Base-by-base conservation (phyloP, 768 basidiomycete species). In the Austroboletus festivus region DNA sequence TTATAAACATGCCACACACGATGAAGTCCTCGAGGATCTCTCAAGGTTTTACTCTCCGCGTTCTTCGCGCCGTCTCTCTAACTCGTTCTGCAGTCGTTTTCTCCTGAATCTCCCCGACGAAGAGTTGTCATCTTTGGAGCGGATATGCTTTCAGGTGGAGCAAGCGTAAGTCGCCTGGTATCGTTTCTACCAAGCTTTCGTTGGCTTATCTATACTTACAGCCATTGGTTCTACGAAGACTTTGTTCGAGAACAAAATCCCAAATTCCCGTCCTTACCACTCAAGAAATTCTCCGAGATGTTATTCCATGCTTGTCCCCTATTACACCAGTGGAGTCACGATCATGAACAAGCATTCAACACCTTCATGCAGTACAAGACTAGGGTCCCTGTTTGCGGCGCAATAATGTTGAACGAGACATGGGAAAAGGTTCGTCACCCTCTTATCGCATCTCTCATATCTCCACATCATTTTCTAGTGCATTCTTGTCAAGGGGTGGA, bases 181-280 rank as follows among this genome's bases (percentile, higher is more conserved):
- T 46, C 54, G 33, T 42, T 41, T 52, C 12, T n/a, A 4, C 37
- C 21, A 42, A 28, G 48, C 50, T 50, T 42, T 51, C 42, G 47
- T 49, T 52, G 40, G 55, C 55, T 54, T 51, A 42, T 42, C 18
- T 35, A 28, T 31, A 42, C 40, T 20, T 38, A 9, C 62, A 96
- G 94, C n/a, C 95, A 97, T 66, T 99, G 95, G 95, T 99, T 91
- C 68, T 99, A 99, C 61, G 96, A 98, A 74, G 96, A 99, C 68
- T 98, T 96, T 59, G 84, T 98, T 54, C 89, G 96, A 37, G 93
- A 94, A 65, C 81, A 89, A 68, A 89, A 93, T 48, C 84, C 86
- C 9, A 81, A 82, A 50, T 83, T 97, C 37, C 95, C 93, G 1
- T 88, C 93, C 1, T 75, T 93, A 51, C 82, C 86, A 16, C 82